Conservation (phyloP, 441 rosid species). For the Rhodomyrtus psidioides region DNA sequence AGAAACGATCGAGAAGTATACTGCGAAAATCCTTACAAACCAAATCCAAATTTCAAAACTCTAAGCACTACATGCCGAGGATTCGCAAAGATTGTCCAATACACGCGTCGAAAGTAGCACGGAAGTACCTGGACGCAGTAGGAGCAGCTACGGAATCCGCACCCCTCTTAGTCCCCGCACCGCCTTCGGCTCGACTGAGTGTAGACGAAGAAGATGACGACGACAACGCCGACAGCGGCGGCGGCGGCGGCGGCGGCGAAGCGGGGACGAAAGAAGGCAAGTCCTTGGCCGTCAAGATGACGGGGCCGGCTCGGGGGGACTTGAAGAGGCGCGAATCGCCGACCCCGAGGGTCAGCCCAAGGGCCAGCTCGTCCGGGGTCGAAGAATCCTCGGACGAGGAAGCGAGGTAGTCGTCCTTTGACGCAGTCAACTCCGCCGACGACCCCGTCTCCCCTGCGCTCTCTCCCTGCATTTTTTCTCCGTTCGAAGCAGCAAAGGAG, state of each 20-base stretch:
- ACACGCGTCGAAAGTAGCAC: neutral
- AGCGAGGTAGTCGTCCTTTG: constrained; percentile 45
- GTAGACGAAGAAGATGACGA: constrained; percentile 47
- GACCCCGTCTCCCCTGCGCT: constrained; percentile 32
- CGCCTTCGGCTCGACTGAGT: constrained; percentile 39
- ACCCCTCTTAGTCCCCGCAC: constrained; percentile 54
- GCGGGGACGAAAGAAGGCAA: constrained; percentile 25
- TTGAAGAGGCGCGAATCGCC: constrained; percentile 16
- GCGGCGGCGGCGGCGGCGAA: neutral
- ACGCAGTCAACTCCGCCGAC: constrained; percentile 52
- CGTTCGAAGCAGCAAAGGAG: neutral
- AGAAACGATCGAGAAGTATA: neutral
- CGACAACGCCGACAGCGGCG: constrained; percentile 14
- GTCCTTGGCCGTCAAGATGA: constrained; percentile 50
- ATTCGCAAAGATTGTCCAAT: neutral
- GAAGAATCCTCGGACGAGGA: constrained; percentile 78
- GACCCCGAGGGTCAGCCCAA: constrained; percentile 56
- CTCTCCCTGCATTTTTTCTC: neutral
- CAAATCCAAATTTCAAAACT: neutral
- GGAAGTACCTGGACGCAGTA: constrained; percentile 39
- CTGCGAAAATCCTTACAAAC: neutral
- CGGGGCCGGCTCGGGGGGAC: constrained; percentile 18
- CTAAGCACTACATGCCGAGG: neutral
- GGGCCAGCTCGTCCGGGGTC: constrained; percentile 53
- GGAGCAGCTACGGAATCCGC: constrained; percentile 58